Evolutionary conservation across 2,329 filamentous ascomycete genomes (phyloP).

Genomic region (Cordyceps cicadae): DNA sequence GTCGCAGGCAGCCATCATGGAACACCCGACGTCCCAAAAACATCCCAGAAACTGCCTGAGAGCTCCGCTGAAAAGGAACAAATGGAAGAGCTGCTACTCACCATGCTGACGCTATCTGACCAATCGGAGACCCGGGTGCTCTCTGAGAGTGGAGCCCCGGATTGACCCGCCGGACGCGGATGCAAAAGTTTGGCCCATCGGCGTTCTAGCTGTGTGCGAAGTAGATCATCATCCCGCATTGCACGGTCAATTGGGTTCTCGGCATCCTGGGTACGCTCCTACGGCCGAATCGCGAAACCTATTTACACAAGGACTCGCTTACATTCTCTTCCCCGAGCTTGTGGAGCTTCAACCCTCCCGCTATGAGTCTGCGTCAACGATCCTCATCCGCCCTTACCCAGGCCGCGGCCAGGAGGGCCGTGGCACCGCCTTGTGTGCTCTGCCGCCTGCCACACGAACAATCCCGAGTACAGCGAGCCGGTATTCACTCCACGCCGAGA

Average conservation of each 20-base stretch:
- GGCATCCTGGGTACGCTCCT: background rate
- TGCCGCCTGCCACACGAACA: slow-evolving; percentile 28
- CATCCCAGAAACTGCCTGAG: background rate
- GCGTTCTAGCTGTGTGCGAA: background rate
- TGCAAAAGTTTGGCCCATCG: slow-evolving; percentile 12
- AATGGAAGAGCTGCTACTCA: no score
- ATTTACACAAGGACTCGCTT: background rate
- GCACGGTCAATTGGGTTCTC: slow-evolving; percentile 9
- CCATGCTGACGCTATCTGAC: background rate
- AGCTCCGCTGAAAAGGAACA: background rate
- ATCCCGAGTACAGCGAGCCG: slow-evolving; percentile 23
- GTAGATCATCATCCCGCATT: background rate
- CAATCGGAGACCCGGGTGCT: background rate
- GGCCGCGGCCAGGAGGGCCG: slow-evolving; percentile 24
- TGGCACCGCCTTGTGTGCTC: slow-evolving; percentile 22
- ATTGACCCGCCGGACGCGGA: slow-evolving; percentile 11
- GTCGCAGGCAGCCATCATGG: background rate
- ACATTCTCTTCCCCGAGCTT: background rate
- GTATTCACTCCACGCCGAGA: slow-evolving; percentile 36
- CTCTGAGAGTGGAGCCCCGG: slow-evolving; percentile 5
- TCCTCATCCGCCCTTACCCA: slow-evolving; percentile 41
- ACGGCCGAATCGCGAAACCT: background rate
- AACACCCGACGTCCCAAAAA: background rate
- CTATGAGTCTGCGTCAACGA: slow-evolving; percentile 49
- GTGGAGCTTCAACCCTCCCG: slow-evolving; percentile 6